Conservation (phyloP, 257 asterid genomes). For the Ocimum tenuiflorum region DNA sequence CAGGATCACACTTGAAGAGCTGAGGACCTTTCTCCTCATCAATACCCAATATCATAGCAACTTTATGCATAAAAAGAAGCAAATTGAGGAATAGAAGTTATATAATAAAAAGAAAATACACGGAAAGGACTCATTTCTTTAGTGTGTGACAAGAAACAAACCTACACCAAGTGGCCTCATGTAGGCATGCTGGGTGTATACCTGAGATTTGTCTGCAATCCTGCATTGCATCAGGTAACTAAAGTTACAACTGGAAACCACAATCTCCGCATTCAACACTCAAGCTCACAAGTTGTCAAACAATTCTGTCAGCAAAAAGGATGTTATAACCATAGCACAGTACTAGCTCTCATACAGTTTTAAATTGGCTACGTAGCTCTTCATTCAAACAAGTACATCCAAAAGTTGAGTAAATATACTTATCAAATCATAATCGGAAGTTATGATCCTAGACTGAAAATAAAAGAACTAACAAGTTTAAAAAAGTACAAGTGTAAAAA, state of each 20-base stretch:
- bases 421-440: too few species aligned
- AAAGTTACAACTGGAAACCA: constrained; percentile 6
- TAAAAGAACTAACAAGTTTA: neutral
- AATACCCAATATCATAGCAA: constrained; percentile 91
- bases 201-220: constrained; percentile 99
- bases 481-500: neutral
- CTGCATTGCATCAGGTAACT: constrained; percentile 34
- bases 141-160: constrained; percentile 32
- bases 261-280: neutral
- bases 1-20: constrained; percentile 99
- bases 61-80: constrained; percentile 32
- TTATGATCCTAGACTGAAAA: neutral
- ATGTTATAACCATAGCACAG: neutral
- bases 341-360: neutral
- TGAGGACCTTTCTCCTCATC: constrained; percentile 97
- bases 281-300: neutral
- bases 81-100: neutral
- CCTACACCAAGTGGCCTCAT: constrained; percentile 99
- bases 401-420: neutral
- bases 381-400: neutral
- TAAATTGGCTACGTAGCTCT: neutral
- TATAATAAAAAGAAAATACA: neutral
- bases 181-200: constrained; percentile 97
- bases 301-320: neutral
- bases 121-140: neutral